Base-by-base conservation (phyloP, 345 rosid genomes). In the Lepidium africanum region DNA sequence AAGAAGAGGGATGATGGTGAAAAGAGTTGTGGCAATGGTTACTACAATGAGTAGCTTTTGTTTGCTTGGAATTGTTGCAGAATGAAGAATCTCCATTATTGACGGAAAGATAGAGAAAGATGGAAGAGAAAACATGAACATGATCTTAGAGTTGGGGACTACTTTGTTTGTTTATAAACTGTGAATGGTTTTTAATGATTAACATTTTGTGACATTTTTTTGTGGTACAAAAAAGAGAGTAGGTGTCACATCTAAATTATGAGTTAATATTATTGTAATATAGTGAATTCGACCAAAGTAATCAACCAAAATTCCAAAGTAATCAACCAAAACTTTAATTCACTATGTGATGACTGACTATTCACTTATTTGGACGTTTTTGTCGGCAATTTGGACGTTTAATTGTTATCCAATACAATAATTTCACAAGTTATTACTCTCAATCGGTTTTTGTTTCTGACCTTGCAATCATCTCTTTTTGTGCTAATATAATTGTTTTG, bases 71-170 rank as follows among this genome's bases (percentile, higher is more conserved):
- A 53, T 3, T 36, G 62, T 52, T 43, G 68, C 46, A 36, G 73
- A 67, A 38, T 74, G 69, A 67, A 76, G 59, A 73, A 72, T 39
- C 71, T 80, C 81, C 80, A 73, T 69, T 69, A 73, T 69, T 65
- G 70, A 38, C 35, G 60, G 70, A 16, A 42, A 49, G 74, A 63
- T 58, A 38, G 46, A 48, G 59, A 62, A 65, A 67, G 61, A 56
- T 1, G 54, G 48, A 45, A 17, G n/a, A 43, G 38, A n/a, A 11
- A 25, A 36, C 1, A 63, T 38, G 6, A 42, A 49, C 50, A 40
- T 53, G 42, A 42, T 43, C 27, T 54, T 7, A 36, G 58, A 60
- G 60, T 61, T 45, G 71, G 13, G 41, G 49, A 46, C 19, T 46
- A 4, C 3, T 21, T 21, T 8, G 47, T 65, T 14, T 66, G 55